Conservation (phyloP, 2,329 filamentous ascomycete species). For the Fusarium coffeatum region DNA sequence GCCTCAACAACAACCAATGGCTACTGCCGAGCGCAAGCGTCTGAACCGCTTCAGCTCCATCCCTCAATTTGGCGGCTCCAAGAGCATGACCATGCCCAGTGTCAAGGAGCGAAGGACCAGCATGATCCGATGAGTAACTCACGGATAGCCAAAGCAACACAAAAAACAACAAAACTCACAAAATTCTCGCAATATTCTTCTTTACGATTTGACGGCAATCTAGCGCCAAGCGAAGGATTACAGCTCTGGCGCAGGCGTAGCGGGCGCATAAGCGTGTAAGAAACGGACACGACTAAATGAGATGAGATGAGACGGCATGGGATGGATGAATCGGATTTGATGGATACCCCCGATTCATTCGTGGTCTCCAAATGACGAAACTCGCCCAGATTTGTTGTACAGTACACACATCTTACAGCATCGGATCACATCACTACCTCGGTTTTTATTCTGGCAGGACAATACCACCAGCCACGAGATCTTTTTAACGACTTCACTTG, state of each 20-base stretch:
- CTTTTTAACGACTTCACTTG: slow-evolving; percentile 38
- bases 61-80: slow-evolving; percentile 61
- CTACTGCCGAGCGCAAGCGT: slow-evolving; percentile 58
- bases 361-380: slow-evolving; percentile 30
- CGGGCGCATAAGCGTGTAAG: slow-evolving; percentile 33
- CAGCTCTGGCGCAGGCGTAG: slow-evolving; percentile 37
- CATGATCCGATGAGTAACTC: slow-evolving; percentile 51
- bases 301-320: slow-evolving; percentile 40
- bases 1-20: slow-evolving; percentile 27
- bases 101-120: slow-evolving; percentile 57
- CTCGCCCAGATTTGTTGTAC: slow-evolving; percentile 19
- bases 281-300: slow-evolving; percentile 38
- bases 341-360: slow-evolving; percentile 39
- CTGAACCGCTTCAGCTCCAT: slow-evolving; percentile 68
- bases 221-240: slow-evolving; percentile 33
- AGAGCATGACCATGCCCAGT: slow-evolving; percentile 51
- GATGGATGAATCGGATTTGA: slow-evolving; percentile 39
- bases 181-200: slow-evolving; percentile 26
- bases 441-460: slow-evolving; percentile 17
- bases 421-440: slow-evolving; percentile 19
- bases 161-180: slow-evolving; percentile 28
- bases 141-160: slow-evolving; percentile 20
- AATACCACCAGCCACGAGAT: slow-evolving; percentile 12
- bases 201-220: slow-evolving; percentile 45
- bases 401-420: slow-evolving; percentile 14